Base-by-base conservation (phyloP, 306 rosid species). In the Dalbergia cochinchinensis region DNA sequence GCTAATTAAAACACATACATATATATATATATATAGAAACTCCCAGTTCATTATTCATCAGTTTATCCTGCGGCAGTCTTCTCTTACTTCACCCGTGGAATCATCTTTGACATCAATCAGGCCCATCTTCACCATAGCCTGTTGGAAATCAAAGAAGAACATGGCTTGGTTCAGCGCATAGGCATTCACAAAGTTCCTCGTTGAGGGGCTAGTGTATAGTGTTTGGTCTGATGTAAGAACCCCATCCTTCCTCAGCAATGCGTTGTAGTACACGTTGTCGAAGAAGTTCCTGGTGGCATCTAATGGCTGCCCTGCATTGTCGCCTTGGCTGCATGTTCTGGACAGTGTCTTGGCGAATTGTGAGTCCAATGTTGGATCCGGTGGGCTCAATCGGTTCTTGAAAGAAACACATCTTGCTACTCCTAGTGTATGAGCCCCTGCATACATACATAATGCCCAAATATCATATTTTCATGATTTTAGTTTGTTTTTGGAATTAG, bases 341-440 rank as follows among this genome's bases (percentile, higher is more conserved):
- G 86, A 71, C 3, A 95, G 65, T 48, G 85, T 83, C 64, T 69
- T 77, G 5, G 87, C 90, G 33, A 95, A 95, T 45, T 69, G 78
- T 16, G 94, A 11, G 51, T 89, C 93, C 58, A 91, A 37, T 0
- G 80, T 80, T 41, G 88, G 86, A 60, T 92, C 97, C 37, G 22
- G 84, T 31, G 48, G 71, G 54, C 44, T 74, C 62, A 95, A 48
- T 71, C 97, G 61, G 81, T 22, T 81, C 82, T 92, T 91, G 91
- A 95, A 95, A 0, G 96, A 86, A 5, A 89, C 65, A 84, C 99
- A 95, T 64, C 94, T 86, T 48, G 99, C 96, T 57, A 90, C 98
- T 78, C 99, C 99, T 37, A 95, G 78, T 12, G 99, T 91, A 65
- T 95, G 99, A 8, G 96, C 99, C 48, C 99, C 98, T 92, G 68